Conservation (phyloP, 1,139 yeast species). For the Schizosaccharomyces versatilis region DNA sequence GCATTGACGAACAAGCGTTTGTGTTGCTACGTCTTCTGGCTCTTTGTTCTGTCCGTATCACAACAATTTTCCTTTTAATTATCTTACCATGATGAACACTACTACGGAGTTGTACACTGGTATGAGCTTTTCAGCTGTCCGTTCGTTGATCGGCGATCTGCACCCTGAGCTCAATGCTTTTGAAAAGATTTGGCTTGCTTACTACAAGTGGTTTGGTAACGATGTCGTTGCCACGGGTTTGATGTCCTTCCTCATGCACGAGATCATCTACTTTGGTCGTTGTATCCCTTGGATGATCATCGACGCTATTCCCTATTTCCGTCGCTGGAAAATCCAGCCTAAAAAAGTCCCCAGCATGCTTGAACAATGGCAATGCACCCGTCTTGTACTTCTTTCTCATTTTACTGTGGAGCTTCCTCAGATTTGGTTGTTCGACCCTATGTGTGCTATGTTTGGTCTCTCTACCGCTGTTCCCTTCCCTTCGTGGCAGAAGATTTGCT, state of each 20-base stretch:
- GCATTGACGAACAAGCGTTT: no score
- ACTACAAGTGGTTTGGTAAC: conserved; percentile 54
- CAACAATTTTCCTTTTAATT: not conserved
- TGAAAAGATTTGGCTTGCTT: conserved; percentile 66
- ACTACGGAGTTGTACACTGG: not conserved
- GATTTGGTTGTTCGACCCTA: conserved; percentile 86
- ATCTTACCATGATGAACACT: not conserved
- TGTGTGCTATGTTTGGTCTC: conserved; percentile 58
- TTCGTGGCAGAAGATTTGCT: conserved; percentile 28
- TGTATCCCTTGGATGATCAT: conserved; percentile 71
- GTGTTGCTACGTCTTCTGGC: no score
- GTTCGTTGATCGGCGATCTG: not conserved
- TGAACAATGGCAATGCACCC: conserved; percentile 84
- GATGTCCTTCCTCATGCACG: conserved; percentile 54
- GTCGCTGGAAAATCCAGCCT: conserved; percentile 60
- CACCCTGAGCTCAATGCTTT: conserved; percentile 13
- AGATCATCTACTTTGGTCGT: conserved; percentile 64
- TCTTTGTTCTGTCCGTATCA: no score
- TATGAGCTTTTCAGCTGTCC: not conserved
- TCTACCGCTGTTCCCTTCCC: conserved; percentile 72
- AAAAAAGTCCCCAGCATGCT: conserved; percentile 49
- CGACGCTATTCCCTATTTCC: conserved; percentile 55
- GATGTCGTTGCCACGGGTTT: conserved; percentile 64
- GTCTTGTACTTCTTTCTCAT: conserved; percentile 63
- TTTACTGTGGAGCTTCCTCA: conserved; percentile 83